Conservation (phyloP, 169 alveolate species). For the Cryptosporidium meleagridis region DNA sequence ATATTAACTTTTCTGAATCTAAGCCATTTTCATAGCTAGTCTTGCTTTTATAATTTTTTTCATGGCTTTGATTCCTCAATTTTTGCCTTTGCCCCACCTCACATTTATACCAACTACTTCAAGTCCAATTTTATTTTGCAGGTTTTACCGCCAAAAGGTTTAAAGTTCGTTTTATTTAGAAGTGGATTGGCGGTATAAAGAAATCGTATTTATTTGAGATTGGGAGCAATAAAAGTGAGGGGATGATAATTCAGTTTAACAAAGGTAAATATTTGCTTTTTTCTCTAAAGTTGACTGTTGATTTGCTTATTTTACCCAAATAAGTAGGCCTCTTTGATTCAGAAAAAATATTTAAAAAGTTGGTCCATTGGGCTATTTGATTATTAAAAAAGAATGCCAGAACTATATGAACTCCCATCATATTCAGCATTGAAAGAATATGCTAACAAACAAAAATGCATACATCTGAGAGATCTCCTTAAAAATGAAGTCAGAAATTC, state of each 20-base stretch:
- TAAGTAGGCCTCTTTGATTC: neutral
- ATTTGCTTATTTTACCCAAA: neutral
- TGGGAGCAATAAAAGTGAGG: neutral
- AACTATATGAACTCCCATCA: conserved; percentile 46
- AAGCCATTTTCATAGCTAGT: too few species aligned
- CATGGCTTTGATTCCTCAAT: neutral
- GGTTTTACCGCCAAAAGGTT: neutral
- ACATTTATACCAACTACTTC: neutral
- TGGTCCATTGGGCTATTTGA: neutral
- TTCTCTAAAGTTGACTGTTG: neutral
- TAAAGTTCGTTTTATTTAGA: too few species aligned
- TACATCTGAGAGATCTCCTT: conserved; percentile 81
- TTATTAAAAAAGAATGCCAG: conserved; percentile 3
- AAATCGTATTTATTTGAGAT: neutral
- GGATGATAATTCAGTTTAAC: neutral
- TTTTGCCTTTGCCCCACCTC: neutral
- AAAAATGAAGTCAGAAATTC: conserved; percentile 78
- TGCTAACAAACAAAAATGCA: conserved; percentile 35
- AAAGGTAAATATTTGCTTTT: neutral
- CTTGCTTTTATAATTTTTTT: neutral
- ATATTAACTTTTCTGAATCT: neutral
- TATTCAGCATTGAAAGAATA: conserved; percentile 23
- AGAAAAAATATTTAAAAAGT: neutral
- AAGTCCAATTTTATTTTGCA: neutral
- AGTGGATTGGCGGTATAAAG: neutral